Conservation (phyloP, 2,329 filamentous ascomycete species). For the Trichoderma atroviride region DNA sequence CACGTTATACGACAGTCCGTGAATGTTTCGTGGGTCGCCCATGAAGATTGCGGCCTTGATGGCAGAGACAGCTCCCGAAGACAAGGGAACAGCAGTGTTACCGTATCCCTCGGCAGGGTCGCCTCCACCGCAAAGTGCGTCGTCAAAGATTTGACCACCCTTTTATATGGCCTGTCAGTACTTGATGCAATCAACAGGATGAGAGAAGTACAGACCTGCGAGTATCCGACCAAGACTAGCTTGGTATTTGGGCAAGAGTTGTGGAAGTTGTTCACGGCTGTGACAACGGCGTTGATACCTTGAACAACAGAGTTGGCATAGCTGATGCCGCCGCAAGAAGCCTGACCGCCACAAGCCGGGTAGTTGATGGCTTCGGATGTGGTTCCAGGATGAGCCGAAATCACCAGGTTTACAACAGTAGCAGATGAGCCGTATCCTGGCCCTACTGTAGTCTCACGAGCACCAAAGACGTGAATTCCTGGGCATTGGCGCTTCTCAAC, state of each 20-base stretch:
- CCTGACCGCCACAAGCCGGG: conserved; percentile 65
- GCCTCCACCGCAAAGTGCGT: conserved; percentile 63
- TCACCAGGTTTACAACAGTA: conserved; percentile 54
- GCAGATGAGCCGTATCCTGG: conserved; percentile 56
- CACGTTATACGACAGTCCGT: conserved; percentile 60
- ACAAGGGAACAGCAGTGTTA: conserved; percentile 48
- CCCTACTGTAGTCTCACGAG: conserved; percentile 52
- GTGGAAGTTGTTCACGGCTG: conserved; percentile 59
- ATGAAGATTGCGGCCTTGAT: conserved; percentile 68
- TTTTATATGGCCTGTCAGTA: background rate
- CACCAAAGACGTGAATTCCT: conserved; percentile 49
- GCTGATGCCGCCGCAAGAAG: conserved; percentile 58
- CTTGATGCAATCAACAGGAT: background rate
- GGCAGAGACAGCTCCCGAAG: conserved; percentile 51
- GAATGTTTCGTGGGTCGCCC: conserved; percentile 62
- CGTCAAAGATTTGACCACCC: conserved; percentile 66
- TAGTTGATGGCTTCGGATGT: conserved; percentile 60
- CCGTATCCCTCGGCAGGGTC: conserved; percentile 50
- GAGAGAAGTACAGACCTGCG: conserved; percentile 48
- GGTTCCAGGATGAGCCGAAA: conserved; percentile 51
- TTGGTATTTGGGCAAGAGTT: conserved; percentile 58
- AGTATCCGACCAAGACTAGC: conserved; percentile 64
- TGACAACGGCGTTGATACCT: conserved; percentile 21
- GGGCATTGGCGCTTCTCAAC: conserved; percentile 27
- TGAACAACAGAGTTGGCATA: conserved; percentile 56